These are phyloP conservation scores for Corynespora cassiicola DNA, from an alignment of 2,329 filamentous ascomycete genomes.

Conservation along the genomic window DNA sequence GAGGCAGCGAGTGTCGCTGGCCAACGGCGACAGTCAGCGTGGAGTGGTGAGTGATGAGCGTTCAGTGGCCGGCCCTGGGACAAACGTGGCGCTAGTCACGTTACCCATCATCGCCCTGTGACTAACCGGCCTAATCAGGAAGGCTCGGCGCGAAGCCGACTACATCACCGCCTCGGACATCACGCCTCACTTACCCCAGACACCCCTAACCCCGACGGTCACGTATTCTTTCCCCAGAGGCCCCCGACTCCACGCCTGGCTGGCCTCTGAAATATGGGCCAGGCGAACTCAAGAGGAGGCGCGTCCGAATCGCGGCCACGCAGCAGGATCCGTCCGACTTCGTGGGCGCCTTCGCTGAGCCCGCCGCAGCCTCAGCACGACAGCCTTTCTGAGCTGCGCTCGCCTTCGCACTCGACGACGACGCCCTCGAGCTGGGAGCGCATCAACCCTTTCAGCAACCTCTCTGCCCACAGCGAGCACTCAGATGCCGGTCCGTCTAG, in stretches of 20 bases:
- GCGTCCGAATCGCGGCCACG: slow-evolving; percentile 28
- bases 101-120: background rate
- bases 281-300: slow-evolving; percentile 44
- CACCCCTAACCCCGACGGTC: no score
- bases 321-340: slow-evolving; percentile 36
- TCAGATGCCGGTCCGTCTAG: slow-evolving; percentile 41
- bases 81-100: no score
- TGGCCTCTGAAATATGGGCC: slow-evolving; percentile 45
- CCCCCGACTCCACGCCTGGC: slow-evolving; percentile 30
- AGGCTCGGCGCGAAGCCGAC: slow-evolving; percentile 1
- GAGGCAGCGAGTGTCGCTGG: no score
- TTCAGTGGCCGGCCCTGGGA: no score
- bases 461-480: slow-evolving; percentile 33
- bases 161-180: slow-evolving; percentile 5
- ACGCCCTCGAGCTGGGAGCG: slow-evolving; percentile 28
- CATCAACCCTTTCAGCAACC: slow-evolving; percentile 36
- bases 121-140: background rate
- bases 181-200: no score
- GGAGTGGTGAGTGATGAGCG: no score
- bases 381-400: slow-evolving; percentile 27
- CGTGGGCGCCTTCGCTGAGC: slow-evolving; percentile 39
- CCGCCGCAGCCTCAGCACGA: slow-evolving; percentile 22
- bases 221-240: slow-evolving; percentile 20
- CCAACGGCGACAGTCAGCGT: no score
- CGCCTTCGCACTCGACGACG: slow-evolving; percentile 19